Evolutionary conservation across 768 basidiomycete genomes (phyloP).

Genomic region (Kwoniella sp.): DNA sequence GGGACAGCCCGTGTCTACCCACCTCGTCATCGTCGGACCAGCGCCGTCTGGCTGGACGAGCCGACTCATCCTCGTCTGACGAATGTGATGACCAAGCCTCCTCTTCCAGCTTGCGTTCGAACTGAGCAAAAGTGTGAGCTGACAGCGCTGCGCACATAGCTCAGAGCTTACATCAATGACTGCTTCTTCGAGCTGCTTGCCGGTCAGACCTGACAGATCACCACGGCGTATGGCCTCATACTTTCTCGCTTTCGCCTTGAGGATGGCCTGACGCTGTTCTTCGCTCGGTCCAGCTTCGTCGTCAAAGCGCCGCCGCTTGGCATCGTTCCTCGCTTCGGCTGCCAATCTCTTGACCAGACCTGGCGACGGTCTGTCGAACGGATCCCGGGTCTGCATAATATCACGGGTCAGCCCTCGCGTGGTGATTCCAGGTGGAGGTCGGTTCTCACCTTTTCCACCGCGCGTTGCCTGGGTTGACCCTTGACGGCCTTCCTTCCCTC

Average conservation of each 20-base stretch:
- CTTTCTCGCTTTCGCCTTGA: conserved; percentile 43
- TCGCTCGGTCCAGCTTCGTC: conserved; percentile 34
- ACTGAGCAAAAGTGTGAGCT: conserved; percentile 19
- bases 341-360: conserved; percentile 45
- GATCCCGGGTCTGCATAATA: conserved; percentile 31
- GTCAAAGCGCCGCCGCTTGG: conserved; percentile 29
- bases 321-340: conserved; percentile 42
- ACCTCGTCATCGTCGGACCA: conserved; percentile 11
- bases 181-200: conserved; percentile 43
- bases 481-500: conserved; percentile 42
- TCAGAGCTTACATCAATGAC: conserved; percentile 43
- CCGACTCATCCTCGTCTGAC: conserved; percentile 39
- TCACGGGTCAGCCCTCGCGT: not conserved
- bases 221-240: conserved; percentile 44
- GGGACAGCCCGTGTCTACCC: not conserved
- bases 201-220: conserved; percentile 37
- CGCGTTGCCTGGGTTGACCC: conserved; percentile 15
- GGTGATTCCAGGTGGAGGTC: conserved; percentile 7
- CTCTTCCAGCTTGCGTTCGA: conserved; percentile 43
- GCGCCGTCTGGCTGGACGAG: conserved; percentile 9
- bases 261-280: conserved; percentile 37
- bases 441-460: conserved; percentile 14
- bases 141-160: not conserved
- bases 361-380: conserved; percentile 45
- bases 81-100: conserved; percentile 35